Evolutionary conservation across 1,284 basidiomycete genomes (phyloP).

Genomic region (Marasmius tenuissimus): DNA sequence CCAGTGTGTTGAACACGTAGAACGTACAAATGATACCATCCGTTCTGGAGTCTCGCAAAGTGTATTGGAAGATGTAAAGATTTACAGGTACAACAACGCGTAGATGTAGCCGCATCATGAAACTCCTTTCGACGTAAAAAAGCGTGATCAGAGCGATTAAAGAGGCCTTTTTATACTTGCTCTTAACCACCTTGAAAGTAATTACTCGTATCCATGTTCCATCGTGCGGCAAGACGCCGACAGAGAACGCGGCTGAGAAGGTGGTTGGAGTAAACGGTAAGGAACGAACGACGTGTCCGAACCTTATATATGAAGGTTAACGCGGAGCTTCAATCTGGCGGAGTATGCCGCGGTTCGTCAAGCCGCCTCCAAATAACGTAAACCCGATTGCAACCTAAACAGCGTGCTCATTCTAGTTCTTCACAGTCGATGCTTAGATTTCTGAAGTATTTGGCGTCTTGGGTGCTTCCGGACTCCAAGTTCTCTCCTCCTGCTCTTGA

Average conservation of each 20-base stretch:
- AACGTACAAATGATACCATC: no score
- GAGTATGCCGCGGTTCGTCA: no score
- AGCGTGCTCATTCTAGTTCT: no score
- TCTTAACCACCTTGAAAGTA: conserved; percentile 51
- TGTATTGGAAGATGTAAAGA: no score
- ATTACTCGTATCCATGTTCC: conserved; percentile 38
- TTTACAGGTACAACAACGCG: not conserved
- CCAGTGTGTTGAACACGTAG: no score
- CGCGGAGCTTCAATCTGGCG: conserved; percentile 5
- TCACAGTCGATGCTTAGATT: no score
- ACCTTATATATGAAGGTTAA: not conserved
- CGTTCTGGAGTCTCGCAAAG: no score
- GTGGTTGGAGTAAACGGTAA: conserved; percentile 40
- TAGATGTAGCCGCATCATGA: conserved; percentile 73
- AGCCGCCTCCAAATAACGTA: no score
- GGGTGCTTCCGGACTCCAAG: no score
- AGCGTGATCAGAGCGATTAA: conserved; percentile 79
- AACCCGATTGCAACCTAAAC: no score
- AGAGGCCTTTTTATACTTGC: conserved; percentile 49
- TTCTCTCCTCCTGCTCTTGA: conserved; percentile 41
- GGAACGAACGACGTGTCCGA: conserved; percentile 11
- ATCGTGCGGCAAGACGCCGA: conserved; percentile 63
- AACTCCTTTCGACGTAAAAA: conserved; percentile 72
- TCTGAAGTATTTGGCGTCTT: no score
- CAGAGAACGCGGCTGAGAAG: conserved; percentile 47